phyloP scores from a whole-genome alignment of 2,329 filamentous ascomycete genomes.

The Taxawa tesnikishii region DNA sequence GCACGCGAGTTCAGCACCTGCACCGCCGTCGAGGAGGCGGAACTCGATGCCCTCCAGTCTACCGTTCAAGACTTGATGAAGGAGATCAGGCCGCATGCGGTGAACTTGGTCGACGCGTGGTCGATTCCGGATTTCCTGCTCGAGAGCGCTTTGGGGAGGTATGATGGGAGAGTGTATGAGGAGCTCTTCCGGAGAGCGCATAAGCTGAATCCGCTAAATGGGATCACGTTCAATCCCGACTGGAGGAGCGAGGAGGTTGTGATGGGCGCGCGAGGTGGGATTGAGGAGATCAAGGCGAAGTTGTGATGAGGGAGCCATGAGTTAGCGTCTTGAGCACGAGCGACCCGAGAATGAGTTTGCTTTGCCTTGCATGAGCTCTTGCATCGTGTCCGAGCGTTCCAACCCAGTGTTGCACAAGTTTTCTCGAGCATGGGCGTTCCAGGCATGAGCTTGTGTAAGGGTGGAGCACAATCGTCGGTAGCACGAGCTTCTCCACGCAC shows the following conservation, averaged over 20 bases:
- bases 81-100: slow-evolving; percentile 36
- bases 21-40: slow-evolving; percentile 26
- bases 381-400: too few relatives aligned
- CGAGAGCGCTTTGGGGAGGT: slow-evolving; percentile 38
- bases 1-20: slow-evolving; percentile 33
- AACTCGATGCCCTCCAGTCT: slow-evolving; percentile 28
- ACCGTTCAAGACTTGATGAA: slow-evolving; percentile 35
- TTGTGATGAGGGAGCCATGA: too few relatives aligned
- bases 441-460: too few relatives aligned
- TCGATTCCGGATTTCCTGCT: slow-evolving; percentile 40
- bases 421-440: too few relatives aligned
- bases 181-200: slow-evolving; percentile 40
- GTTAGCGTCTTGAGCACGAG: too few relatives aligned
- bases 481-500: too few relatives aligned
- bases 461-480: too few relatives aligned
- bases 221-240: slow-evolving; percentile 37
- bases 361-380: too few relatives aligned
- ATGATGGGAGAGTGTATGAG: slow-evolving; percentile 42
- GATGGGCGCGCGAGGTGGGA: slow-evolving; percentile 24
- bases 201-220: slow-evolving; percentile 38
- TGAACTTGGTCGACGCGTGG: slow-evolving; percentile 40
- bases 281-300: slow-evolving; percentile 18
- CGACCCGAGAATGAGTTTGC: too few relatives aligned
- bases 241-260: slow-evolving; percentile 38
- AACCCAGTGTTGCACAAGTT: too few relatives aligned